phyloP scores from a whole-genome alignment of 2,329 filamentous ascomycete species.

The Colletotrichum abscissum region DNA sequence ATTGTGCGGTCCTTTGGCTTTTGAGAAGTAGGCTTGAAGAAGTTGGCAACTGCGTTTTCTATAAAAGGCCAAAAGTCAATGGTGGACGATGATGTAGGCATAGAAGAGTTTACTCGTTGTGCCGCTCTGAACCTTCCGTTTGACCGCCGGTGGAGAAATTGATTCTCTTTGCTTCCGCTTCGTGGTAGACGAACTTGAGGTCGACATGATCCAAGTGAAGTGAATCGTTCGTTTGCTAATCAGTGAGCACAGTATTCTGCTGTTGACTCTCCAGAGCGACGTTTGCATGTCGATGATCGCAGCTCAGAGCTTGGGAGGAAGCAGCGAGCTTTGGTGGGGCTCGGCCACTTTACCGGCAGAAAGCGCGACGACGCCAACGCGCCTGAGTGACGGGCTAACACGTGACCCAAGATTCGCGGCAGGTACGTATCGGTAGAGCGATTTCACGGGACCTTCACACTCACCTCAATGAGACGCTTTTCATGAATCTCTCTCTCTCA shows the following conservation, averaged over 20 bases:
- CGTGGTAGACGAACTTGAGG: conserved; percentile 8
- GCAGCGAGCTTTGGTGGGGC: conserved; percentile 9
- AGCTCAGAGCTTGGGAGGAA: conserved; percentile 3
- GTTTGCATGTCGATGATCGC: conserved; percentile 9
- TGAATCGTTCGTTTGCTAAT: background rate
- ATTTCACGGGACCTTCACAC: background rate
- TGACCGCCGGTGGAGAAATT: conserved; percentile 65
- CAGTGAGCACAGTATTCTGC: too few relatives aligned
- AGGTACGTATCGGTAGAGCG: background rate
- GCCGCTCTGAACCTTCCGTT: conserved; percentile 62
- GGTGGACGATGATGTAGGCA: background rate
- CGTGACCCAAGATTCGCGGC: background rate
- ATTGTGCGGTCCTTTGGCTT: conserved; percentile 81
- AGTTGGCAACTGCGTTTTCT: conserved; percentile 80
- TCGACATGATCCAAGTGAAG: conserved; percentile 13
- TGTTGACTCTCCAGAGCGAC: background rate
- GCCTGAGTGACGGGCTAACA: conserved; percentile 16
- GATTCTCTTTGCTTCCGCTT: conserved; percentile 54
- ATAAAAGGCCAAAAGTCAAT: background rate
- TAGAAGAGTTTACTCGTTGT: conserved; percentile 58
- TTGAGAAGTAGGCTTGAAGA: conserved; percentile 89
- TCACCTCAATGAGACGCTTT: background rate
- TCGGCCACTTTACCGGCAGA: background rate
- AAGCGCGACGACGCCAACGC: conserved; percentile 10
- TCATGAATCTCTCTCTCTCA: background rate